Percentiles rank a stretch among this genome's conserved stretches.
Evolutionary conservation across 192 early-diverging fungal species (phyloP).

Genomic region (Helicostylum pulchrum): DNA sequence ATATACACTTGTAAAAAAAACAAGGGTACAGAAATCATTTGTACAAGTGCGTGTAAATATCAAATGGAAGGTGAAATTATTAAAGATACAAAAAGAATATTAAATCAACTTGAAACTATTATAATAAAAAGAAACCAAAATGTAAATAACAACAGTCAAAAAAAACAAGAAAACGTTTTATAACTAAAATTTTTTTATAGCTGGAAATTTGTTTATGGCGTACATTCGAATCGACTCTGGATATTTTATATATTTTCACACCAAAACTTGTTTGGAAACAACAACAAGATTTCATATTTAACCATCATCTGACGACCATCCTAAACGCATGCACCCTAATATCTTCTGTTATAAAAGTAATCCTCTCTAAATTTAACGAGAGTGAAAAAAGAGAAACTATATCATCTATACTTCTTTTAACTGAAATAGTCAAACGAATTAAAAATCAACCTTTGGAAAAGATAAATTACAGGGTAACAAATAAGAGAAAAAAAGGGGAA

Average conservation of each 20-base stretch:
- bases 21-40: too few relatives aligned
- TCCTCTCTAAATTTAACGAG: too few relatives aligned
- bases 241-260: constrained; percentile 6
- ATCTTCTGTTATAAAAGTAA: too few relatives aligned
- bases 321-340: background rate
- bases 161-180: background rate
- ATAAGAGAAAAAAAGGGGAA: background rate
- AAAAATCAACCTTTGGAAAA: constrained; percentile 2
- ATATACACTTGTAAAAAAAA: too few relatives aligned
- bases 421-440: constrained; percentile 1
- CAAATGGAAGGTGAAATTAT: background rate
- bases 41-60: too few relatives aligned
- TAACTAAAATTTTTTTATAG: background rate
- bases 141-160: background rate
- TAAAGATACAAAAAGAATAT: background rate
- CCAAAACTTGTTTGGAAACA: constrained; percentile 9
- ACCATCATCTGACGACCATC: constrained; percentile 3
- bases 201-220: constrained; percentile 5
- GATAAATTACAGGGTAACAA: constrained; percentile 2
- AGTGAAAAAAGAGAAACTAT: background rate
- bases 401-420: constrained; percentile 9
- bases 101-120: background rate
- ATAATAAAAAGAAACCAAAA: constrained; percentile 3
- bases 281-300: background rate
- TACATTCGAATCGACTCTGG: constrained; percentile 1